Evolutionary conservation across 768 basidiomycete species (phyloP).

Genomic region (Infundibulicybe gibba): DNA sequence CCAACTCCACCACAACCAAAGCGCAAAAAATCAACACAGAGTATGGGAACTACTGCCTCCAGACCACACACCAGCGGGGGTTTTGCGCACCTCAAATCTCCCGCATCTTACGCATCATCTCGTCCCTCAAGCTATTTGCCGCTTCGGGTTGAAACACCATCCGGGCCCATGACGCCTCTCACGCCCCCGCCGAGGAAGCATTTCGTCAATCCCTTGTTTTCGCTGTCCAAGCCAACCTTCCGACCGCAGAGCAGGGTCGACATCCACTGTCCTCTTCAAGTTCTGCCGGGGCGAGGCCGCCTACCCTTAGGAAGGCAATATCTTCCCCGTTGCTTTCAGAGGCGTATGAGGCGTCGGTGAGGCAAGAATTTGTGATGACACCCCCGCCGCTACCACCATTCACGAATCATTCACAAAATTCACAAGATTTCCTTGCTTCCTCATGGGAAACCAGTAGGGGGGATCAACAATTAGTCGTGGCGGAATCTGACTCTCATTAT

Average conservation of each 20-base stretch:
- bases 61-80: slow-evolving; percentile 17
- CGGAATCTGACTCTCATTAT: slow-evolving; percentile 26
- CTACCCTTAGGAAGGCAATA: slow-evolving; percentile 39
- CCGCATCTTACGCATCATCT: slow-evolving; percentile 17
- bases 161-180: slow-evolving; percentile 55
- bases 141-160: slow-evolving; percentile 62
- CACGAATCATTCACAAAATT: slow-evolving; percentile 25
- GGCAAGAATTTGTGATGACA: slow-evolving; percentile 27
- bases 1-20: slow-evolving; percentile 16
- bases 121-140: slow-evolving; percentile 43
- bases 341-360: slow-evolving; percentile 29
- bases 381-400: slow-evolving; percentile 39
- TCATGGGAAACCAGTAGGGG: slow-evolving; percentile 24
- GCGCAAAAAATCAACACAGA: slow-evolving; percentile 24
- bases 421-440: slow-evolving; percentile 9
- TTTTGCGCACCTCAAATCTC: slow-evolving; percentile 18
- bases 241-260: slow-evolving; percentile 14
- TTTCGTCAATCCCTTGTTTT: slow-evolving; percentile 44
- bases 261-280: slow-evolving; percentile 4
- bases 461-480: slow-evolving; percentile 12
- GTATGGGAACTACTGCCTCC: slow-evolving; percentile 17
- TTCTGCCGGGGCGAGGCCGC: slow-evolving; percentile 2
- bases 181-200: slow-evolving; percentile 62
- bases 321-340: slow-evolving; percentile 55
- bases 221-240: slow-evolving; percentile 56